Base-by-base conservation (phyloP, 2,329 filamentous ascomycete genomes). In the Xylaria sp. region DNA sequence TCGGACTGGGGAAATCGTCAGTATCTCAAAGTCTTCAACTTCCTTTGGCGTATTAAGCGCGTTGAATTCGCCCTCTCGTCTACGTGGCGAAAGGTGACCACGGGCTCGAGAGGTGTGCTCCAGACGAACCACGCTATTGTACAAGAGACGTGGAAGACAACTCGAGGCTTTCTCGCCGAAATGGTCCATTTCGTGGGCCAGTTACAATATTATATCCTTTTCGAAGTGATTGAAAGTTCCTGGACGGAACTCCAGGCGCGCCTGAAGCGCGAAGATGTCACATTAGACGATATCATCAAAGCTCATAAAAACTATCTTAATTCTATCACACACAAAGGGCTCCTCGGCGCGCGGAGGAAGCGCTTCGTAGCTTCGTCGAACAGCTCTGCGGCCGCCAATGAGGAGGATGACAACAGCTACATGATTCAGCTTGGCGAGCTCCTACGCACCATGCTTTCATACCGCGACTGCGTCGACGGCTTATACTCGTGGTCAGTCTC, bases 101-200 rank as follows among this genome's bases (percentile, higher is more conserved):
- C 95, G 0, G 95, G 95, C 46, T 88, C 94, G 3, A 87, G 95
- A 63, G 93, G 94, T n/a, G 93, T 98, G 0, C 85, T 99, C 6
- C 89, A 91, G 65, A 90, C 87, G 33, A 85, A 91, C 3, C 89
- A 92, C 52, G 75, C 79, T 2, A 85, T 86, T 64, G 87, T 96
- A 23, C 86, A 86, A 28, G 82, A 88, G 63, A 91, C 94, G 55
- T 99, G 95, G 95, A 97, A 97, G 75, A 88, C 85, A 14, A 96
- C 94, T 4, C 86, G 94, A 60, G 95, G 94, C 61, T 89, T 89
- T 17, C 88, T 98, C 38, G 94, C 94, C 12, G 96, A 99, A 77
- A 99, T 99, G 95, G 92, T 98, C 15, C 96, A 99, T 76, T 98
- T 99, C 73, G 89, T 98, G 72, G 92, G 92, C 67, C 95, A 99